Conservation (phyloP, 805 yeast genomes). For the Saccharomycopsis fibuligera region DNA sequence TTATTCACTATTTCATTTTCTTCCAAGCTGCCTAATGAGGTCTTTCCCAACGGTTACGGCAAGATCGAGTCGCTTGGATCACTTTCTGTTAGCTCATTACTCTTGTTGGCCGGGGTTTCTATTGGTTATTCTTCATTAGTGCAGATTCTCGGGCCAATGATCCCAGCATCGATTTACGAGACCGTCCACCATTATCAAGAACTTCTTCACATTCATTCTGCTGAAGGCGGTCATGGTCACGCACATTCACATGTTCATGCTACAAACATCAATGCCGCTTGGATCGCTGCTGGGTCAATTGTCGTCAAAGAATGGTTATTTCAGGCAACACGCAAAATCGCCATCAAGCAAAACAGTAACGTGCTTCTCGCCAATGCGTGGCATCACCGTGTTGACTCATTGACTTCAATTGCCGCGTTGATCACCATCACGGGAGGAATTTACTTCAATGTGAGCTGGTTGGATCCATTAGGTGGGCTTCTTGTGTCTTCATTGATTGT, state of each 20-base stretch:
- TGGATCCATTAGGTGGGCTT: conserved; percentile 90
- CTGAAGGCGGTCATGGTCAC: conserved; percentile 32
- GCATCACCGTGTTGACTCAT: conserved; percentile 94
- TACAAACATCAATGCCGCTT: conserved; percentile 85
- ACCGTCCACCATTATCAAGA: conserved; percentile 25
- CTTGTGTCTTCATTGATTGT: conserved; percentile 77
- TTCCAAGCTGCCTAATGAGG: conserved; percentile 45
- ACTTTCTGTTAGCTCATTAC: conserved; percentile 73
- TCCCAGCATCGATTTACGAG: conserved; percentile 59
- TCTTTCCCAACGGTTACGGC: conserved; percentile 86
- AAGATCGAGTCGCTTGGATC: conserved; percentile 92
- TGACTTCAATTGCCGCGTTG: conserved; percentile 87
- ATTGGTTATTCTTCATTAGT: conserved; percentile 83
- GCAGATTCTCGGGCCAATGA: conserved; percentile 56
- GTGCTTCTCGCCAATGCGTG: conserved; percentile 96
- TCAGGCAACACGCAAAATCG: conserved; percentile 76
- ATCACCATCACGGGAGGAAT: conserved; percentile 83
- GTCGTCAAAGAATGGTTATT: conserved; percentile 83
- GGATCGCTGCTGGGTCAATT: conserved; percentile 90
- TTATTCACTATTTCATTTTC: conserved; percentile 82
- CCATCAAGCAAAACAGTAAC: conserved; percentile 70
- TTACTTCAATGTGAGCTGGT: conserved; percentile 68
- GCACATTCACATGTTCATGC: conserved; percentile 33
- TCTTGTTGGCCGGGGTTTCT: conserved; percentile 80
- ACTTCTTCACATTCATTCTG: conserved; percentile 14